Evolutionary conservation across 352 stramenopile genomes (phyloP), one percentile per base, ranked within the genome.

Genomic region (Globisporangium okanoganense): DNA sequence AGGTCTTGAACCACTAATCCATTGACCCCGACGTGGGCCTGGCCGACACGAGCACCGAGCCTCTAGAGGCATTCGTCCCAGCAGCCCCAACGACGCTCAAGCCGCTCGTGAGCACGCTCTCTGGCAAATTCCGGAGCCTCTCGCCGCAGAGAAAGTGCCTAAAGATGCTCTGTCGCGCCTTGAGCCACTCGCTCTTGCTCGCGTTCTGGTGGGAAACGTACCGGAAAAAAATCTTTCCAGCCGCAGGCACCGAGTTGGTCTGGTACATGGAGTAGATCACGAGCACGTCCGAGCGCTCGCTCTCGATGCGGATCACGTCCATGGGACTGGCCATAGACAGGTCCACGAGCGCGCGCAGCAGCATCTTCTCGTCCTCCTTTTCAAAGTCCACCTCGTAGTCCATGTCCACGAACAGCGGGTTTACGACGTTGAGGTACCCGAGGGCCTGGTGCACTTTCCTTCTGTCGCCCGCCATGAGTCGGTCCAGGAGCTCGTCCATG

Each of bases 211-310:
- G 79, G 14, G 77, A 79, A 12, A 87, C 63, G 58, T 89, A 89
- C 33, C 79, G 75, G 49, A 89, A 89, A 60, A 67, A 85, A 35
- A 89, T 87, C 14, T 71, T 69, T 14, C 79, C 79, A 3, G 60
- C 63, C 0, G 68, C 22, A 10, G 79, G 79, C 25, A 89, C 72
- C 14, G 73, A 74, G 61, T 89, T 89, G 38, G 73, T 85, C 55
- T 89, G 79, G 70, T 89, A 87, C 79, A 89, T 87, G 40, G 79
- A 89, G 64, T 89, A 89, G 43, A 89, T 87, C 41, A 89, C 78
- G 13, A 86, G 66, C 40, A 89, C 69, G 14, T 73, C 79, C 2
- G 79, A 89, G 8, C 74, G 69, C 35, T 82, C 72, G 67, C 71
- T 82, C 59, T 89, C 79, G 44, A 89, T 87, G 48, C 79, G 79